Evolutionary conservation across 2,329 filamentous ascomycete genomes (phyloP).

Genomic region (Venturia aucupariae): DNA sequence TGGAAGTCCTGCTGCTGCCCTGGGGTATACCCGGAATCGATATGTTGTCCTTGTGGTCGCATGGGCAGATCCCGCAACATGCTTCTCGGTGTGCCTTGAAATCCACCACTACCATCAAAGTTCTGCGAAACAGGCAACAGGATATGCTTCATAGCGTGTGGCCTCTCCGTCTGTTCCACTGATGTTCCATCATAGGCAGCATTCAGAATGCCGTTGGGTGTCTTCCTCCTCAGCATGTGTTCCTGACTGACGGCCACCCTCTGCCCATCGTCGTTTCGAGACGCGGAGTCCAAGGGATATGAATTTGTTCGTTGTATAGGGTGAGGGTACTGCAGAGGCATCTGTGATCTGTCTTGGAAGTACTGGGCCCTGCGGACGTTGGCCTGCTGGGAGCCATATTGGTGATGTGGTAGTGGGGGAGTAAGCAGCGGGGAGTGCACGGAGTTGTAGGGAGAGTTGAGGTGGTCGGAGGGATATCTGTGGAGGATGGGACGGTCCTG

Average conservation of each 20-base stretch:
- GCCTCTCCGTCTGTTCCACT: slow-evolving; percentile 60
- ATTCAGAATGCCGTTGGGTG: slow-evolving; percentile 84
- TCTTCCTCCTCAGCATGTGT: slow-evolving; percentile 81
- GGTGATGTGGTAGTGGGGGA: not conserved
- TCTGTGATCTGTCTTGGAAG: slow-evolving; percentile 17
- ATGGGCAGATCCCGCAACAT: slow-evolving; percentile 26
- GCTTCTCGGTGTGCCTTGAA: slow-evolving; percentile 19
- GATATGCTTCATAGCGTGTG: slow-evolving; percentile 75
- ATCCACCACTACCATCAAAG: slow-evolving; percentile 15
- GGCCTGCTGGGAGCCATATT: slow-evolving; percentile 11
- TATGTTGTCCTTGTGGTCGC: slow-evolving; percentile 20
- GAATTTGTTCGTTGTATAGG: slow-evolving; percentile 31
- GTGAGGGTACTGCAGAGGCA: slow-evolving; percentile 30
- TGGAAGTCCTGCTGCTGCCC: slow-evolving; percentile 5
- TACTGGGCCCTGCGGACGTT: not conserved
- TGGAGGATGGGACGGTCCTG: not conserved
- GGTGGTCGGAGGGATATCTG: slow-evolving; percentile 1
- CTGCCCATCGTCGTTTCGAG: slow-evolving; percentile 18
- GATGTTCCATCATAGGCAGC: slow-evolving; percentile 84
- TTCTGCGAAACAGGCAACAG: slow-evolving; percentile 53
- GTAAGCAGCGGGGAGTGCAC: not conserved
- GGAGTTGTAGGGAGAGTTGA: not conserved
- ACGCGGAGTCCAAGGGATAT: slow-evolving; percentile 23
- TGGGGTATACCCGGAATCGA: not conserved
- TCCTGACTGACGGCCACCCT: slow-evolving; percentile 38